These are phyloP conservation scores for Dendrothele bispora DNA, from an alignment of 768 basidiomycete genomes.

Conservation along the genomic window DNA sequence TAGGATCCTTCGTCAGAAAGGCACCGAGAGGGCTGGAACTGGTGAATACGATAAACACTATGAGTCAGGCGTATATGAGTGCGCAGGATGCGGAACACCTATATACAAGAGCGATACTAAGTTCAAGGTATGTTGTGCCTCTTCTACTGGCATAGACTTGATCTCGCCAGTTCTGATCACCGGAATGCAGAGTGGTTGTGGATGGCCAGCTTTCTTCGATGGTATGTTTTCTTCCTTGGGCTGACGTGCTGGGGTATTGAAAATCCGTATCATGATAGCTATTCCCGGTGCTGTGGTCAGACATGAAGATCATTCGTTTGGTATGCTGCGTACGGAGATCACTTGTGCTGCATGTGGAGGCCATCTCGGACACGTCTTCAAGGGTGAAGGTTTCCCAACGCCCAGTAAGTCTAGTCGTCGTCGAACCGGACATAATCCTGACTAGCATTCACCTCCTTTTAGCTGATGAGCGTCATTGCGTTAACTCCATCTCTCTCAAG, in stretches of 20 bases:
- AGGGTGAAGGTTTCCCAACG: constrained; percentile 80
- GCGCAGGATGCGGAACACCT: constrained; percentile 79
- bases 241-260: not conserved
- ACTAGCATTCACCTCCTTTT: not conserved
- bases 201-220: constrained; percentile 98
- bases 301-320: constrained; percentile 68
- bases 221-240: constrained; percentile 39
- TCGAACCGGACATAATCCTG: not conserved
- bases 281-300: constrained; percentile 85
- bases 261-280: constrained; percentile 44
- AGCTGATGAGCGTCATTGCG: constrained; percentile 87
- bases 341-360: constrained; percentile 89
- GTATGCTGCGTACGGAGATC: constrained; percentile 81
- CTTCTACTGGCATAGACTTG: not conserved
- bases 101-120: constrained; percentile 89
- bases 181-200: constrained; percentile 69
- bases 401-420: constrained; percentile 55
- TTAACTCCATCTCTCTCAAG: constrained; percentile 85
- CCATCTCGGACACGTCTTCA: constrained; percentile 95
- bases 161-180: not conserved
- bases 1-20: constrained; percentile 80
- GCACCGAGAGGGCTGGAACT: constrained; percentile 77
- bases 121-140: constrained; percentile 57
- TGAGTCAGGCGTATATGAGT: constrained; percentile 69
- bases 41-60: constrained; percentile 77